Evolutionary conservation across 2,329 filamentous ascomycete species (phyloP), one percentile per base, ranked within the genome.

Genomic region (Onygenales sp.): DNA sequence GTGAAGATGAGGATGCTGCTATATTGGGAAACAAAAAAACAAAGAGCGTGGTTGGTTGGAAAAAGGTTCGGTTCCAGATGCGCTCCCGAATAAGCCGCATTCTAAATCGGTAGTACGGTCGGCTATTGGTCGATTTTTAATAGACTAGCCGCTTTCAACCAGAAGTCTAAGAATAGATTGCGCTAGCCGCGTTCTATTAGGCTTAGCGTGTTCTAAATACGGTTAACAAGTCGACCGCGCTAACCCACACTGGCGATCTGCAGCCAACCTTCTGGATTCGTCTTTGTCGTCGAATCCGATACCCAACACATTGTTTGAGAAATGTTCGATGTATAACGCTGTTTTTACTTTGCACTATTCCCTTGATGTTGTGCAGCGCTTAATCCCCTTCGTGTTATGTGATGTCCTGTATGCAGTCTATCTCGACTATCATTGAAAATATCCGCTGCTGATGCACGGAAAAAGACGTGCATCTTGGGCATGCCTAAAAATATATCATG

Each of bases 1-100:
- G 21, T 27, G 21, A 27, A 27, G 21, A 27, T 27, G 3, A 27
- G 21, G 21, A 27, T 27, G 21, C 21, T 50, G 27, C 48, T 42
- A 50, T 42, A 50, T 50, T 37, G 37, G 48, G 49, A 51, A 51
- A 51, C 39, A 51, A 17, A 27, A 27, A 27, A 27, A 27, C 21
- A 27, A 27, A 27, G 21, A 4, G 21, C 21, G 6, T 49, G 46
- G 46, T n/a, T 27, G 34, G 14, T 32, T 13, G 46, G 46, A 31
- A 27, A 27, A 27, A 27, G 21, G 4, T 27, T 27, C 21, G 21
- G 21, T 5, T 27, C 21, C 3, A 17, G 17, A 17, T 17, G 14
- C 11, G 34, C 17, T 49, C 21, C 46, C 46, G 46, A 49, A 27
- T 14, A 49, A 49, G 46, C 34, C 46, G 36, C 36, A 49, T 21